These are phyloP conservation scores for Rhodomyrtus psidioides DNA, from an alignment of 441 rosid species.

Conservation along the genomic window DNA sequence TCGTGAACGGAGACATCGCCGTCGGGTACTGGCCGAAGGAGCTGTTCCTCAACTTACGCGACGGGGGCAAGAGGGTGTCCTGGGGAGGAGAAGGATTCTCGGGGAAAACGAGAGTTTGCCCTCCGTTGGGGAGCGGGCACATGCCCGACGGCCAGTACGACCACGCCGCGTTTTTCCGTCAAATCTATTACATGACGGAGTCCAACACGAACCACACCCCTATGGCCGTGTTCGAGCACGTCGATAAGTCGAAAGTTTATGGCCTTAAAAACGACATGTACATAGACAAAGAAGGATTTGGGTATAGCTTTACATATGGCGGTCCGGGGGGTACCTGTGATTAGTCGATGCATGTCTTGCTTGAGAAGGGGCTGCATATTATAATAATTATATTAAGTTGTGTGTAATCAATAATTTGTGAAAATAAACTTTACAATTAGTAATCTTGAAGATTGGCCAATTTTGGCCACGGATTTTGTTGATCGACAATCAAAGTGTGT, in stretches of 20 bases:
- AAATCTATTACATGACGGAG: not conserved
- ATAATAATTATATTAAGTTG: not conserved
- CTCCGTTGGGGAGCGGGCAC: not conserved
- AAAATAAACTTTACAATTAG: too few relatives aligned
- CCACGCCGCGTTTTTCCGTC: not conserved
- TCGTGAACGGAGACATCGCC: not conserved
- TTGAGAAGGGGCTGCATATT: not conserved
- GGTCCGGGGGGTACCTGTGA: too few relatives aligned
- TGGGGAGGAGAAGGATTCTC: not conserved
- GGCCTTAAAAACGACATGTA: not conserved
- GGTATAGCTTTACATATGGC: not conserved
- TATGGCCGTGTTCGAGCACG: not conserved
- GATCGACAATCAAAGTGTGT: not conserved
- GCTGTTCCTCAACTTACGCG: not conserved
- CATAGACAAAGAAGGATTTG: not conserved
- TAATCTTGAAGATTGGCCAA: too few relatives aligned
- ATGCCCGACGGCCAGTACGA: not conserved
- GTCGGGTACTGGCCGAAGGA: not conserved
- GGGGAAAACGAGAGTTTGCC: not conserved
- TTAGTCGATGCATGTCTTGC: too few relatives aligned
- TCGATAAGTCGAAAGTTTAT: not conserved
- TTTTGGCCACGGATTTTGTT: not conserved
- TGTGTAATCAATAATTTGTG: not conserved
- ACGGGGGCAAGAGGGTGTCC: not conserved
- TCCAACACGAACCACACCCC: not conserved